These are phyloP conservation scores for Sordariomycetes sp. DNA, from an alignment of 2,329 filamentous ascomycete species.

Conservation along the genomic window DNA sequence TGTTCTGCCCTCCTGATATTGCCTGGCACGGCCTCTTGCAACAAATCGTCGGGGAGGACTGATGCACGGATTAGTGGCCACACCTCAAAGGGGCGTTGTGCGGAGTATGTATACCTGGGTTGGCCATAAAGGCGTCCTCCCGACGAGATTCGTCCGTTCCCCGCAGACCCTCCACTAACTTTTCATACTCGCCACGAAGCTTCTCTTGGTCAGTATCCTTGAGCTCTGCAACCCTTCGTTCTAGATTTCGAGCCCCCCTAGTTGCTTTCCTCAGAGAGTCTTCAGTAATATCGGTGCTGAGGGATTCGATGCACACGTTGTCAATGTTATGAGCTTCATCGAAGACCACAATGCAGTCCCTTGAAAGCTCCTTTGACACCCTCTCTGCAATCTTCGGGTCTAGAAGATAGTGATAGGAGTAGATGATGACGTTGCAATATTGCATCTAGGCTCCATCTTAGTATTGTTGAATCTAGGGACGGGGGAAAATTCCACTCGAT, in stretches of 20 bases:
- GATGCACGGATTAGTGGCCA: constrained; percentile 9
- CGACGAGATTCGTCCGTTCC: constrained; percentile 81
- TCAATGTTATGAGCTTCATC: constrained; percentile 99
- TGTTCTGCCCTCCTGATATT: constrained; percentile 95
- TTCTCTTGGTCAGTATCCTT: constrained; percentile 91
- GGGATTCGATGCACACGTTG: constrained; percentile 95
- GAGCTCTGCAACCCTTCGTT: constrained; percentile 86
- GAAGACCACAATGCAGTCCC: constrained; percentile 97
- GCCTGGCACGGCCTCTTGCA: constrained; percentile 91
- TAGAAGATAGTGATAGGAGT: constrained; percentile 95
- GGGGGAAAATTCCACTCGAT: neutral
- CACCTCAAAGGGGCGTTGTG: neutral
- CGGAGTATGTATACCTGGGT: constrained; percentile 41
- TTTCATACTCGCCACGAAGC: constrained; percentile 87
- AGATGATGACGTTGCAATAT: constrained; percentile 98
- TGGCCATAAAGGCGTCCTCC: constrained; percentile 95
- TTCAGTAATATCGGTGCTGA: constrained; percentile 94
- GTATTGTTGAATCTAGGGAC: neutral
- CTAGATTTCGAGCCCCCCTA: constrained; percentile 78
- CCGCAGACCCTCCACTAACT: constrained; percentile 81
- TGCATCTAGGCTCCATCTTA: constrained; percentile 59
- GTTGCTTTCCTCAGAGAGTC: constrained; percentile 87
- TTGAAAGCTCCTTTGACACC: constrained; percentile 89
- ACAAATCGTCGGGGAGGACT: constrained; percentile 80
- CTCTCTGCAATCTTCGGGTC: constrained; percentile 96